A percentile compares a stretch with the other conserved stretches of the same genome.
These are phyloP conservation scores for Tuber calosporum DNA, from an alignment of 495 filamentous ascomycete species.

Conservation along the genomic window DNA sequence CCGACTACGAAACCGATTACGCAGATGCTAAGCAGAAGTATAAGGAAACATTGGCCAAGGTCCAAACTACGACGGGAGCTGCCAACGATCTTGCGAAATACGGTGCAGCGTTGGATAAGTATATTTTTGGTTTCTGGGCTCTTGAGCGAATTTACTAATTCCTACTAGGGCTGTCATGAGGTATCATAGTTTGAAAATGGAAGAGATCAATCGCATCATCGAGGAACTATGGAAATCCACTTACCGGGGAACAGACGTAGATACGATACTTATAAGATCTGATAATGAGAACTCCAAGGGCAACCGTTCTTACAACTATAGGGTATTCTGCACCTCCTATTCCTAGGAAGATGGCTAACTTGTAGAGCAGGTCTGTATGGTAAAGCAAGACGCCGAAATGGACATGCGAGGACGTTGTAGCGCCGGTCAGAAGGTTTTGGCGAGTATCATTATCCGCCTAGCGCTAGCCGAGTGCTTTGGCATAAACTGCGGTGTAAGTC, in stretches of 20 bases:
- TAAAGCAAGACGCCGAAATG: slow-evolving; percentile 95
- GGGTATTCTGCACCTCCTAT: slow-evolving; percentile 50
- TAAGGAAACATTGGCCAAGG: slow-evolving; percentile 79
- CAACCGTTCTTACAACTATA: slow-evolving; percentile 90
- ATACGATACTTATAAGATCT: slow-evolving; percentile 89
- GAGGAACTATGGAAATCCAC: slow-evolving; percentile 94
- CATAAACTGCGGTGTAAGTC: slow-evolving; percentile 69
- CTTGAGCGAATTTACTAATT: slow-evolving; percentile 8
- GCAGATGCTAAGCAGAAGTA: slow-evolving; percentile 74
- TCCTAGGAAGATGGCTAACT: slow-evolving; percentile 8
- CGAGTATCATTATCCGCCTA: slow-evolving; percentile 94
- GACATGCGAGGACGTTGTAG: slow-evolving; percentile 98
- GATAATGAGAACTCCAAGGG: slow-evolving; percentile 69
- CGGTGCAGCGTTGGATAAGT: slow-evolving; percentile 69
- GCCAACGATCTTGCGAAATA: slow-evolving; percentile 84
- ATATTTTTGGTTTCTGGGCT: slow-evolving; percentile 10
- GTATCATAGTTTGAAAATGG: slow-evolving; percentile 94
- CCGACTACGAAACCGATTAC: slow-evolving; percentile 80
- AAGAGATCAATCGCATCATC: slow-evolving; percentile 91
- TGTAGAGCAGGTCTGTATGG: slow-evolving; percentile 58
- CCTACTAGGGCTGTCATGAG: slow-evolving; percentile 72
- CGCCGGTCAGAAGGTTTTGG: slow-evolving; percentile 91
- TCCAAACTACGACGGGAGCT: slow-evolving; percentile 86
- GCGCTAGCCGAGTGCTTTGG: slow-evolving; percentile 96
- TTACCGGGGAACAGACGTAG: slow-evolving; percentile 95